Evolutionary conservation across 805 yeast species (phyloP), one percentile per base, ranked within the genome.

Genomic region (Kuraishia capsulata): DNA sequence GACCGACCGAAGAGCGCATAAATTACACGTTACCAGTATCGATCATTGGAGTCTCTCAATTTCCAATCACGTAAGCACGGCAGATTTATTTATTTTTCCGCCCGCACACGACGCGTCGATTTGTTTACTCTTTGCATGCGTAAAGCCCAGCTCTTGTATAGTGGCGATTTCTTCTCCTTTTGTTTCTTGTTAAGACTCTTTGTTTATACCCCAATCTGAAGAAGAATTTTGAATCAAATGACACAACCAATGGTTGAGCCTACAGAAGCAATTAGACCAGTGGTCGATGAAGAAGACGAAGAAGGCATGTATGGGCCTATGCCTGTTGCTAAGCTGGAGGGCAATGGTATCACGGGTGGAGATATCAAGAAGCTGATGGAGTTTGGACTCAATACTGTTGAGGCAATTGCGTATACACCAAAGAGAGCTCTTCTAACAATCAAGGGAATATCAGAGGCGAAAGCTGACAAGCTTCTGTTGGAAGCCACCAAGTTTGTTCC

Each of bases 381-480:
- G 35, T 82, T 81, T 20, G 97, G 97, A 0, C 78, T 72, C 51
- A 83, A 83, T 54, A 92, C 98, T 0, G 95, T 83, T 5, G 97
- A 89, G 55, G 76, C 95, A 17, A 78, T 90, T 42, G 97, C 98
- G 2, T 88, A 87, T 52, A 86, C 96, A 4, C 95, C 97, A 16
- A 82, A 84, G 53, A 81, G 90, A 49, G 77, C 74, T 4, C 65
- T 90, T 32, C 61, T 85, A 32, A 71, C 72, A 5, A 83, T 92
- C 30, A 88, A 86, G 56, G 98, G 98, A 33, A 88, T 92, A 26
- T 83, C 95, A 9, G 98, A 92, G 54, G 90, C 90, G 38, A 92
- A 92, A 56, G 97, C 97, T 1, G 97, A 87, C 50, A 78, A 78
- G 47, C 64, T 92, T 37, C 65, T 89, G 37, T 70, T 69, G 32